Base-by-base conservation (phyloP, 495 filamentous ascomycete genomes). In the Astrothelium subdiscretum region DNA sequence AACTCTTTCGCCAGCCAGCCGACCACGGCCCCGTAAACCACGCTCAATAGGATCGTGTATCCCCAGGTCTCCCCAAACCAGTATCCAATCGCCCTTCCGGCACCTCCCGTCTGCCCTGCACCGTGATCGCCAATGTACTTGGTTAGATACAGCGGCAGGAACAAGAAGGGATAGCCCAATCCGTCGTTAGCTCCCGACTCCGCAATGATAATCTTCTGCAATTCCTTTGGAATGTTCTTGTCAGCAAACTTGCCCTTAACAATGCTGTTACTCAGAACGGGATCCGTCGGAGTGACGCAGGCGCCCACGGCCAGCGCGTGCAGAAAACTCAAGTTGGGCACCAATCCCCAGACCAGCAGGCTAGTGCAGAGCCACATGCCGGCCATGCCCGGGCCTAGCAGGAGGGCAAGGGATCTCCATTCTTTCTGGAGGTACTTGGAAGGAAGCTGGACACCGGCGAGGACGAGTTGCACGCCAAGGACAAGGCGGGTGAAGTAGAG, bases 211-310 rank as follows among this genome's bases (percentile, higher is more conserved):
- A 96, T 90, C 61, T 85, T 83, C 77, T 95, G 90, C 65, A 96
- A 71, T 18, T 84, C 79, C 64, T 84, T 88, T 2, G 91, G 90
- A 18, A 96, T 85, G 74, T 96, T 88, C 67, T 90, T 87, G 62
- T 95, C 91, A 11, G 91, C 92, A 65, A 95, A 96, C 66, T 89
- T 92, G 43, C 92, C 92, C 76, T 96, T 96, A 52, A 96, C 90
- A 61, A 96, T 95, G 2, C 87, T 86, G 63, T 94, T 92, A 29
- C 88, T 91, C 32, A 96, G 76, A 27, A 96, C 85, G 0, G 92
- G 92, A 70, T 97, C 92, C 0, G 92, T 96, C 0, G 92, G 92
- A 3, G 91, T 95, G 15, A 97, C 84, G 68, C 91, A 95, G 29
- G 90, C 85, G 2, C 83, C 91, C 32, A 96, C 75, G 2, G 85